These are phyloP conservation scores for Aaosphaeria pasadenensis DNA, from an alignment of 2,329 filamentous ascomycete species.

Conservation along the genomic window DNA sequence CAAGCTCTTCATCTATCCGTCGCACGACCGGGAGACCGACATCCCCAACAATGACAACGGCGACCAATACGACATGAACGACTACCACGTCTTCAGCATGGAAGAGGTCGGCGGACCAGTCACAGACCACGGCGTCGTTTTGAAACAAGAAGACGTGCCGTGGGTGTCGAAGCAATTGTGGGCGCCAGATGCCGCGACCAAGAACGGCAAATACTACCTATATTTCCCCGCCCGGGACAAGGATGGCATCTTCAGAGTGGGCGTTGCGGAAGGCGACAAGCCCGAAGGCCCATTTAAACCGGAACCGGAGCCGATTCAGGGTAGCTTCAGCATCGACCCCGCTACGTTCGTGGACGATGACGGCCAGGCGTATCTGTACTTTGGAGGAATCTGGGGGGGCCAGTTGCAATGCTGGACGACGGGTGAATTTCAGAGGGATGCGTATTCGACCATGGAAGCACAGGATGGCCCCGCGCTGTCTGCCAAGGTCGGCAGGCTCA, in stretches of 20 bases:
- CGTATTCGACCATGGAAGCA: conserved; percentile 26
- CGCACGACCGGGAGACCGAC: conserved; percentile 73
- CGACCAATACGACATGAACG: conserved; percentile 80
- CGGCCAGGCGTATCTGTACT: conserved; percentile 65
- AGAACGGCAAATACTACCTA: conserved; percentile 70
- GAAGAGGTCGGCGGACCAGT: conserved; percentile 57
- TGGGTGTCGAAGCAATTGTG: conserved; percentile 79
- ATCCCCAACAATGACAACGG: conserved; percentile 79
- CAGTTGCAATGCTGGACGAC: conserved; percentile 73
- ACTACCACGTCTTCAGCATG: conserved; percentile 76
- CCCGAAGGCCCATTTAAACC: conserved; percentile 70
- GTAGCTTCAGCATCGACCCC: conserved; percentile 74
- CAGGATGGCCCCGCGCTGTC: conserved; percentile 52
- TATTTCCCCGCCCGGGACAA: conserved; percentile 75
- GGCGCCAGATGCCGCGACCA: conserved; percentile 72
- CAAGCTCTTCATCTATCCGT: conserved; percentile 76
- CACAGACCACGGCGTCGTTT: conserved; percentile 69
- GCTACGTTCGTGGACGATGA: conserved; percentile 72
- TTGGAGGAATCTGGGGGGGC: conserved; percentile 77
- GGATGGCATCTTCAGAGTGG: conserved; percentile 68
- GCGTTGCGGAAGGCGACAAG: conserved; percentile 62
- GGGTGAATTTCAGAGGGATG: conserved; percentile 54
- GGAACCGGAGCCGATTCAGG: conserved; percentile 62
- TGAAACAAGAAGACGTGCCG: conserved; percentile 64
- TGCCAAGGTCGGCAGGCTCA: conserved; percentile 65